phyloP scores from a whole-genome alignment of 768 basidiomycete species.

The Ramaria sp. region DNA sequence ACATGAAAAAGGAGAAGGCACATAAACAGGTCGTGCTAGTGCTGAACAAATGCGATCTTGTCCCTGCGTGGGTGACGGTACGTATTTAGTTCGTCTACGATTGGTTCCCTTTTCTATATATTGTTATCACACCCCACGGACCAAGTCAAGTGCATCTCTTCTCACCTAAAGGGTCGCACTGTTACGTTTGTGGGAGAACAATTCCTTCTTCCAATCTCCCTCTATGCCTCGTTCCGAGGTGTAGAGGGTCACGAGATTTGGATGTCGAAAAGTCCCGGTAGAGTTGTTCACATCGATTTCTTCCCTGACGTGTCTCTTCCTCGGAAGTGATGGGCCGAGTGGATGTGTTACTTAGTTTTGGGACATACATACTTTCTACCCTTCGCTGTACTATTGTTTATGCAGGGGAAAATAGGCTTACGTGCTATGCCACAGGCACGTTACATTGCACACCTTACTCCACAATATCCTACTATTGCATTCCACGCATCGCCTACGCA shows the following conservation, averaged over 20 bases:
- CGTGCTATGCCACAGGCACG: slow-evolving; percentile 50
- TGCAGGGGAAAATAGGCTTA: background rate
- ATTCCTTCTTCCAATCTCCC: slow-evolving; percentile 16
- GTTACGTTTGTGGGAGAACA: slow-evolving; percentile 42
- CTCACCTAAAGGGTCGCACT: slow-evolving; percentile 18
- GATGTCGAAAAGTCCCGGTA: slow-evolving; percentile 21
- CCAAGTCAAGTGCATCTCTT: slow-evolving; percentile 31
- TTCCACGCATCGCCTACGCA: slow-evolving; percentile 99
- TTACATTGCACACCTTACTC: slow-evolving; percentile 90
- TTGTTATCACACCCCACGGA: slow-evolving; percentile 21
- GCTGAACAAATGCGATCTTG: slow-evolving; percentile 97
- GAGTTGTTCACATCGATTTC: slow-evolving; percentile 26
- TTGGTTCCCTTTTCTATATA: slow-evolving; percentile 4
- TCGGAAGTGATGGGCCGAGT: slow-evolving; percentile 9
- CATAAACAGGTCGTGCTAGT: slow-evolving; percentile 96
- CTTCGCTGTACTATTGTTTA: slow-evolving; percentile 3
- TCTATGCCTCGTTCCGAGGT: slow-evolving; percentile 22
- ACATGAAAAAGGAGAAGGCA: slow-evolving; percentile 88
- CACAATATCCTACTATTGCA: slow-evolving; percentile 90
- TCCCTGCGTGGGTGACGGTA: slow-evolving; percentile 98
- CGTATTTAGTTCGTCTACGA: slow-evolving; percentile 23
- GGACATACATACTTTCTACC: slow-evolving; percentile 25
- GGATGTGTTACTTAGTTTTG: slow-evolving; percentile 30
- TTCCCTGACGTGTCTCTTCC: slow-evolving; percentile 5
- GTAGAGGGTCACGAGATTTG: slow-evolving; percentile 21